Conservation (phyloP, 768 basidiomycete species). For the Tricholoma furcatifolium region DNA sequence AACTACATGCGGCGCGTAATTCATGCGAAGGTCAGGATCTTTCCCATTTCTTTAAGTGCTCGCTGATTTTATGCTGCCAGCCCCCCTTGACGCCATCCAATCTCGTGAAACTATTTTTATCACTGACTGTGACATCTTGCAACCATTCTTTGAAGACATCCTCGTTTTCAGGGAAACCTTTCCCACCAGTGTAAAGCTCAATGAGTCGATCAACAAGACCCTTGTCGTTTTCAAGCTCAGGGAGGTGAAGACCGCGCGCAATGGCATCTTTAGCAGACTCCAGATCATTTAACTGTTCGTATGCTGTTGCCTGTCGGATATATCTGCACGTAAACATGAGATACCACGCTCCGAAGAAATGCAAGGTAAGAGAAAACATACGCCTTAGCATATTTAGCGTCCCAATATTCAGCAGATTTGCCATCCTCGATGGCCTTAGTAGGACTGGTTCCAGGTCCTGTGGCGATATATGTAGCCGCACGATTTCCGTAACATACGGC, state of each 20-base stretch:
- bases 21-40: neutral
- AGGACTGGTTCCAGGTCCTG: conserved; percentile 23
- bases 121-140: conserved; percentile 16
- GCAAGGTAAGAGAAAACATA: conserved; percentile 18
- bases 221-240: conserved; percentile 24
- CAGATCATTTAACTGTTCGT: conserved; percentile 19
- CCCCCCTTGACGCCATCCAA: conserved; percentile 19
- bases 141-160: conserved; percentile 21
- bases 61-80: conserved; percentile 13
- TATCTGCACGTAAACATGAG: conserved; percentile 20
- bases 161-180: conserved; percentile 24
- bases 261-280: conserved; percentile 25
- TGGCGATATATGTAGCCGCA: conserved; percentile 29
- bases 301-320: conserved; percentile 30
- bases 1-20: conserved; percentile 5
- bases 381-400: conserved; percentile 31
- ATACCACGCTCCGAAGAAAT: neutral
- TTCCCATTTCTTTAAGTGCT: neutral
- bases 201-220: conserved; percentile 24
- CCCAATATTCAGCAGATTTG: conserved; percentile 21
- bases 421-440: conserved; percentile 33
- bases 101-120: conserved; percentile 10
- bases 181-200: conserved; percentile 22
- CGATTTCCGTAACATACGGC: conserved; percentile 32
- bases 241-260: conserved; percentile 21